Evolutionary conservation across 2,329 filamentous ascomycete species (phyloP).

Genomic region (Fusarium sp.): DNA sequence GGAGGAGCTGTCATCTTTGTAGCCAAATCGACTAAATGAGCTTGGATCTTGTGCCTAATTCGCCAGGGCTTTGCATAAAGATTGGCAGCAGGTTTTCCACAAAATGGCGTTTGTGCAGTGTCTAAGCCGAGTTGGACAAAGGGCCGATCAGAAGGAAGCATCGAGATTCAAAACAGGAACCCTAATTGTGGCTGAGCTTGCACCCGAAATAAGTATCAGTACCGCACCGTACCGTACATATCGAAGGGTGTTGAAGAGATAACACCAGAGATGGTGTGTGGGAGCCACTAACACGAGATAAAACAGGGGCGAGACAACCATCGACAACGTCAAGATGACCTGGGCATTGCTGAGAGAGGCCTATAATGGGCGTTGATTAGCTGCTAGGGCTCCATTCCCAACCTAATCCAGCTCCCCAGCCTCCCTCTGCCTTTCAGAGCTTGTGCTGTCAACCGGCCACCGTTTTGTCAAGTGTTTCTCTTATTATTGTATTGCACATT

Average conservation of each 20-base stretch:
- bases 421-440: neutral
- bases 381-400: slow-evolving; percentile 2
- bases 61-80: slow-evolving; percentile 7
- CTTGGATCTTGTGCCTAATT: slow-evolving; percentile 10
- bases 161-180: slow-evolving; percentile 32
- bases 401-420: slow-evolving; percentile 13
- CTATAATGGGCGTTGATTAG: slow-evolving; percentile 15
- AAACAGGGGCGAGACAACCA: slow-evolving; percentile 32
- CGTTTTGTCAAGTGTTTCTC: neutral
- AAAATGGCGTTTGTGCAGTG: slow-evolving; percentile 23
- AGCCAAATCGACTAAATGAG: slow-evolving; percentile 26
- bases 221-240: neutral
- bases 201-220: slow-evolving; percentile 6
- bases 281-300: slow-evolving; percentile 51
- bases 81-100: slow-evolving; percentile 19
- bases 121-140: slow-evolving; percentile 15
- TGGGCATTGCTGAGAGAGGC: slow-evolving; percentile 11
- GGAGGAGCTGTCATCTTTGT: neutral
- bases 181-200: slow-evolving; percentile 38
- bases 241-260: slow-evolving; percentile 6
- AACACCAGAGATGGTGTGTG: slow-evolving; percentile 46
- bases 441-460: slow-evolving; percentile 7
- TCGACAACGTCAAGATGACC: slow-evolving; percentile 38
- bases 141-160: slow-evolving; percentile 33
- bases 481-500: neutral